These are phyloP conservation scores for Kregervanrija fluxuum DNA, from an alignment of 805 yeast species.

Conservation along the genomic window DNA sequence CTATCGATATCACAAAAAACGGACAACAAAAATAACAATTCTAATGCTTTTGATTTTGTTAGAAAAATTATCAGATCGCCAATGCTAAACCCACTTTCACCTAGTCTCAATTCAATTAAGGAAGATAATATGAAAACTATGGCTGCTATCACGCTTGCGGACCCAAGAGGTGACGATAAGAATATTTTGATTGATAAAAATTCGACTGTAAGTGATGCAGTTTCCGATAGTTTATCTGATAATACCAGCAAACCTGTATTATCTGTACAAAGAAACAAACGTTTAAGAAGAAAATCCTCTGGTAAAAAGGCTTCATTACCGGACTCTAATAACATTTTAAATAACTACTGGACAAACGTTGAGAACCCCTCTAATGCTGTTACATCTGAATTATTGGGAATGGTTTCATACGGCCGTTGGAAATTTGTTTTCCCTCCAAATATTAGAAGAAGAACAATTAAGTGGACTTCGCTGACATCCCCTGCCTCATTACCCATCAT, in stretches of 20 bases:
- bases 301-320: too few relatives aligned
- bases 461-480: slow-evolving; percentile 88
- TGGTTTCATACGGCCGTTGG: slow-evolving; percentile 79
- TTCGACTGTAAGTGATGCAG: background rate
- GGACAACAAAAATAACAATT: slow-evolving; percentile 11
- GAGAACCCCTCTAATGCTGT: slow-evolving; percentile 72
- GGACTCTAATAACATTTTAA: slow-evolving; percentile 4
- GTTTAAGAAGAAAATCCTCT: background rate
- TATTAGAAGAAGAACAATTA: slow-evolving; percentile 59
- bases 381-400: slow-evolving; percentile 44
- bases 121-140: background rate
- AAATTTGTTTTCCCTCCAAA: slow-evolving; percentile 77
- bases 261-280: background rate
- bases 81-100: slow-evolving; percentile 14
- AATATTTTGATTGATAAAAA: too few relatives aligned
- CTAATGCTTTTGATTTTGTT: slow-evolving; percentile 24
- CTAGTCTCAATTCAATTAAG: slow-evolving; percentile 6
- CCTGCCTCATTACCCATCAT: slow-evolving; percentile 91
- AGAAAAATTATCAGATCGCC: slow-evolving; percentile 29
- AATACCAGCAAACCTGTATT: background rate
- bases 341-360: slow-evolving; percentile 53
- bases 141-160: background rate
- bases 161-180: background rate
- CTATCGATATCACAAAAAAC: slow-evolving; percentile 27
- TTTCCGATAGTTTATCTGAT: background rate